phyloP scores from a whole-genome alignment of 768 basidiomycete species.

The Hygrocybe coccinea region DNA sequence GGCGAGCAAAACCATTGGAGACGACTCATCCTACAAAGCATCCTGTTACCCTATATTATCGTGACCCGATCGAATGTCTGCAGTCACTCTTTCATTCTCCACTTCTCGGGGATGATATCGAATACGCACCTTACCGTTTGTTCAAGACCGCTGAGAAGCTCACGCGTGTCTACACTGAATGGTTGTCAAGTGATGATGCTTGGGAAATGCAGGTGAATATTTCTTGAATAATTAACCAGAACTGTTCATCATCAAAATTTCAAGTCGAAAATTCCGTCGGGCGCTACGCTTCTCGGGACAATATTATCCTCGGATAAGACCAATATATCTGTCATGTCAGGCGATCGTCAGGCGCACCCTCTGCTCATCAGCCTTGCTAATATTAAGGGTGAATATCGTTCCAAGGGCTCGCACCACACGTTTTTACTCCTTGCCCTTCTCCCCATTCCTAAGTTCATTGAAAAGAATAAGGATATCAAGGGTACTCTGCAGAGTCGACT shows the following conservation, averaged over 20 bases:
- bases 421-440: conserved; percentile 28
- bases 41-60: conserved; percentile 20
- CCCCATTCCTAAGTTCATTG: conserved; percentile 29
- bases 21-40: conserved; percentile 12
- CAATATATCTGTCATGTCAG: no score
- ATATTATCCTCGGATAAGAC: conserved; percentile 29
- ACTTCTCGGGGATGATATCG: no score
- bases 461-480: conserved; percentile 18
- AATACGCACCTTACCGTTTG: no score
- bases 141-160: no score
- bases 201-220: conserved; percentile 26
- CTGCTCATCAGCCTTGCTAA: no score
- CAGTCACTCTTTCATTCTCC: no score
- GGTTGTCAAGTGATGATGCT: conserved; percentile 17
- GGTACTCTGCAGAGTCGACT: conserved; percentile 24
- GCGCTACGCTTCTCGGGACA: conserved; percentile 27
- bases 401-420: no score
- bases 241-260: background rate
- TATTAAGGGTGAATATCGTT: no score
- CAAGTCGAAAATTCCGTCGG: conserved; percentile 18
- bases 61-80: conserved; percentile 25
- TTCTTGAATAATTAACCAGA: background rate
- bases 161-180: conserved; percentile 23
- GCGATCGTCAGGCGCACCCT: no score
- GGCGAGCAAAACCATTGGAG: conserved; percentile 13